Percentiles rank a stretch among this genome's conserved stretches.
Evolutionary conservation across 352 stramenopile genomes (phyloP).

Genomic region (Globisporangium apiculatum): DNA sequence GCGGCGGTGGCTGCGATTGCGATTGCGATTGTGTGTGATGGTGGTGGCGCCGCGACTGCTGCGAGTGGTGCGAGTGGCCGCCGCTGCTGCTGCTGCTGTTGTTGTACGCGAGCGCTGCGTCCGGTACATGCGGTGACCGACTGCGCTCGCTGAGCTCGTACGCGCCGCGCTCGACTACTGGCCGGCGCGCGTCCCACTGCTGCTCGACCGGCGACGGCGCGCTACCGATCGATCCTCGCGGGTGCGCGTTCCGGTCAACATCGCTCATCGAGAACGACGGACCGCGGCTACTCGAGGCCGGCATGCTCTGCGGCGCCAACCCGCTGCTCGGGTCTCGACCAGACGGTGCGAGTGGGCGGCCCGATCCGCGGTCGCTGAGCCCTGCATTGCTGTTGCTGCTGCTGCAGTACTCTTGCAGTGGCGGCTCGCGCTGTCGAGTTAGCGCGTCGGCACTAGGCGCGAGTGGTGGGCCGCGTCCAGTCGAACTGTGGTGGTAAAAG

Average conservation of each 20-base stretch:
- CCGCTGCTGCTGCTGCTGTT: not conserved
- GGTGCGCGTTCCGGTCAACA: constrained; percentile 41
- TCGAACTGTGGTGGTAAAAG: constrained; percentile 1
- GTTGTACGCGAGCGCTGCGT: not conserved
- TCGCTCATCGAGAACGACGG: constrained; percentile 61
- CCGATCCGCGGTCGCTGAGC: no score
- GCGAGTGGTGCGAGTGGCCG: not conserved
- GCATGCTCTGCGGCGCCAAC: not conserved
- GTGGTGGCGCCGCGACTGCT: not conserved
- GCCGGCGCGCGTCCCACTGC: constrained; percentile 2
- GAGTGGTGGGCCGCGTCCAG: not conserved
- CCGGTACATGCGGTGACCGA: not conserved
- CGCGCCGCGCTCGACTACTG: not conserved
- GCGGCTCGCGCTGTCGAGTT: not conserved
- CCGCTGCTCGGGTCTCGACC: no score
- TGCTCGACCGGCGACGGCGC: constrained; percentile 5
- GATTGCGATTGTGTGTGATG: constrained; percentile 9
- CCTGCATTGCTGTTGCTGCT: constrained; percentile 2
- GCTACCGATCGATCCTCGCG: constrained; percentile 1
- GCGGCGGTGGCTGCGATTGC: not conserved
- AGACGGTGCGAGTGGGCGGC: no score
- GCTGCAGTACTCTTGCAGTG: constrained; percentile 1
- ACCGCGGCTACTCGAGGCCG: not conserved
- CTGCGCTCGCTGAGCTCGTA: constrained; percentile 5
- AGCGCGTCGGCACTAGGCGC: not conserved